phyloP scores from a whole-genome alignment of 495 filamentous ascomycete genomes.

The Penicillium manginii region DNA sequence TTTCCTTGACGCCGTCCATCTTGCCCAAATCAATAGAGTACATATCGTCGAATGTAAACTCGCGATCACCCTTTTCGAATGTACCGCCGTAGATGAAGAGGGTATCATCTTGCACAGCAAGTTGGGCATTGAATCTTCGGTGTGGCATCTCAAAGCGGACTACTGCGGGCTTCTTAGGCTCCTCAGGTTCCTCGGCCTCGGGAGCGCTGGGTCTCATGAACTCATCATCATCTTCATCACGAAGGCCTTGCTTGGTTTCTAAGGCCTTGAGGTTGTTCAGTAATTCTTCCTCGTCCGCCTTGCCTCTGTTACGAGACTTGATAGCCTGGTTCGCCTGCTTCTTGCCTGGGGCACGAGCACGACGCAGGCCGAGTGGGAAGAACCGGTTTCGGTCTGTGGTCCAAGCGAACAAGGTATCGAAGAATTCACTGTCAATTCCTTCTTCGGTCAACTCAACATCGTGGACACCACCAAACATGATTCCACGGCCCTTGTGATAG shows the following conservation, averaged over 20 bases:
- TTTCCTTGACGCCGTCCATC: slow-evolving; percentile 86
- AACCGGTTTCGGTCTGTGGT: slow-evolving; percentile 93
- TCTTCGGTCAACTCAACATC: slow-evolving; percentile 94
- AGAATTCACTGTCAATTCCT: slow-evolving; percentile 95
- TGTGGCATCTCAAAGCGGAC: slow-evolving; percentile 80
- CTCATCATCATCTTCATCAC: slow-evolving; percentile 59
- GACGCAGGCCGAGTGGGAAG: slow-evolving; percentile 78
- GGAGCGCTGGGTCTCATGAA: slow-evolving; percentile 42
- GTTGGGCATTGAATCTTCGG: slow-evolving; percentile 81
- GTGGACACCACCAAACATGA: slow-evolving; percentile 92
- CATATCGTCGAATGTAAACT: slow-evolving; percentile 94
- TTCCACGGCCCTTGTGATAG: slow-evolving; percentile 88
- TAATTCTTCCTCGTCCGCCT: slow-evolving; percentile 88
- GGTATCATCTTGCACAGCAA: slow-evolving; percentile 88
- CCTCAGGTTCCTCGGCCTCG: slow-evolving; percentile 54
- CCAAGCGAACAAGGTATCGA: slow-evolving; percentile 86
- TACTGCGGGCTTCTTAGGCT: slow-evolving; percentile 49
- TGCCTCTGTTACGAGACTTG: slow-evolving; percentile 67
- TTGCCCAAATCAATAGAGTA: slow-evolving; percentile 89
- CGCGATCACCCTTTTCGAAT: slow-evolving; percentile 89
- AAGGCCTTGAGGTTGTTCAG: slow-evolving; percentile 81
- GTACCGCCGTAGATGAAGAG: slow-evolving; percentile 94
- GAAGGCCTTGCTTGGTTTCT: slow-evolving; percentile 66
- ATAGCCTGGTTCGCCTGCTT: slow-evolving; percentile 61
- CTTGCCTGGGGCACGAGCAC: slow-evolving; percentile 63